A percentile compares a stretch with the other conserved stretches of the same genome.
Evolutionary conservation across 2,329 filamentous ascomycete genomes (phyloP).

Genomic region (Plectosphaerella cucumerina): DNA sequence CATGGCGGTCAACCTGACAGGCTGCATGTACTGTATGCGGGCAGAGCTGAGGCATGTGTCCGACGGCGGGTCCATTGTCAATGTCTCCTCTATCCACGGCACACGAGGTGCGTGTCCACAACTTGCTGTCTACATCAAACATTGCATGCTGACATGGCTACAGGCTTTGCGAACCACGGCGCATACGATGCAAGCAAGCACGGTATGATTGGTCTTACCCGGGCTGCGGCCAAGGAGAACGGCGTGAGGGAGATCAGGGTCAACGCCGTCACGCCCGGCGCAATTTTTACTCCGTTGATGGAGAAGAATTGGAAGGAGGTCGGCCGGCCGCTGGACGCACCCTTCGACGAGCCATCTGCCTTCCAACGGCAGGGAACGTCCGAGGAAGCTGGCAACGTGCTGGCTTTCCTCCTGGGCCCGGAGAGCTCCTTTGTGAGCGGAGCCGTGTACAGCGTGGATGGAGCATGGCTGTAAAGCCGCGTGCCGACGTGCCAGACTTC

Average conservation of each 20-base stretch:
- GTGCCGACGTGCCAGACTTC: not conserved
- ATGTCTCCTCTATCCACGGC: conserved; percentile 49
- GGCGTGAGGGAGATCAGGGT: conserved; percentile 38
- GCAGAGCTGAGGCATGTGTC: conserved; percentile 40
- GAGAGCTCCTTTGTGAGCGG: conserved; percentile 43
- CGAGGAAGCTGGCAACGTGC: conserved; percentile 41
- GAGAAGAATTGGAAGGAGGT: conserved; percentile 33
- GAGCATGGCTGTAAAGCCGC: conserved; percentile 31
- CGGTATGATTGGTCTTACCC: conserved; percentile 30
- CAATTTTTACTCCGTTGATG: conserved; percentile 45
- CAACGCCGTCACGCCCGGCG: conserved; percentile 43
- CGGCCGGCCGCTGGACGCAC: conserved; percentile 26
- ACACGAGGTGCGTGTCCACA: conserved; percentile 20
- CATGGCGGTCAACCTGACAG: conserved; percentile 44
- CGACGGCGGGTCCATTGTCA: conserved; percentile 54
- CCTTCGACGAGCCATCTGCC: conserved; percentile 36
- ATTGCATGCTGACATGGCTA: not conserved
- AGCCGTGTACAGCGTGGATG: conserved; percentile 41
- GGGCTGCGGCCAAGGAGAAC: conserved; percentile 31
- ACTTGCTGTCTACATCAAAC: not conserved
- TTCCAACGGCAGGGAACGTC: conserved; percentile 39
- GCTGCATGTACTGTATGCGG: conserved; percentile 47
- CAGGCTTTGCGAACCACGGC: conserved; percentile 25
- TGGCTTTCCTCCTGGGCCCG: conserved; percentile 43
- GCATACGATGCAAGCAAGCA: conserved; percentile 36